Evolutionary conservation across 2,329 filamentous ascomycete species (phyloP).

Genomic region (Fusarium xyrophilum): DNA sequence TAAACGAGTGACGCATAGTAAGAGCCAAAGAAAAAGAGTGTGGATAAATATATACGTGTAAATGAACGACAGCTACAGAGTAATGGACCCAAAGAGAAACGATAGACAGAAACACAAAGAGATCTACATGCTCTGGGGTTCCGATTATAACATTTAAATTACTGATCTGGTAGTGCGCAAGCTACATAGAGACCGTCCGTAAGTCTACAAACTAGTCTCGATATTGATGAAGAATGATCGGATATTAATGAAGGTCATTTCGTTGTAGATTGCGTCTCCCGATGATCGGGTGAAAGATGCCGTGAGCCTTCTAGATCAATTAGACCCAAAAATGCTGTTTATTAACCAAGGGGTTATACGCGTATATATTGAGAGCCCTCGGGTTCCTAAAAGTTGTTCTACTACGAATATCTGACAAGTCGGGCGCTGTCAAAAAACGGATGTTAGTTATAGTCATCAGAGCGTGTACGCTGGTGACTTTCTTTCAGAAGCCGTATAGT

Average conservation of each 20-base stretch:
- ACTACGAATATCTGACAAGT: no score
- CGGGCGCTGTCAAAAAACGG: no score
- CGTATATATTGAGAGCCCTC: not conserved
- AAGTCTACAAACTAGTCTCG: rapidly evolving
- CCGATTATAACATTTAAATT: no score
- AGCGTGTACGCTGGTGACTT: no score
- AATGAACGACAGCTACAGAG: not conserved
- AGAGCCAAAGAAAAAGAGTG: not conserved
- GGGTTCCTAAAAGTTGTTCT: not conserved
- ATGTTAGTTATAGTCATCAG: no score
- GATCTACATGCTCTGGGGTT: not conserved
- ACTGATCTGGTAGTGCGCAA: no score
- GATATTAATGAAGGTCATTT: not conserved
- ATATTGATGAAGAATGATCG: not conserved
- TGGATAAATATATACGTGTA: not conserved
- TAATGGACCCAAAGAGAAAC: not conserved
- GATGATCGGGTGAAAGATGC: not conserved
- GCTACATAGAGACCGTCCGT: rapidly evolving
- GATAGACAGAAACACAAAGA: not conserved
- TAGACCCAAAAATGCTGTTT: not conserved
- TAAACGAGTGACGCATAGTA: conserved; percentile 9
- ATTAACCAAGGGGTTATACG: not conserved
- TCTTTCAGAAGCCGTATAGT: no score
- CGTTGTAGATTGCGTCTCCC: rapidly evolving
- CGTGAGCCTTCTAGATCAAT: not conserved